These are phyloP conservation scores for Cryptosporidium canis DNA, from an alignment of 169 alveolate species.

Conservation along the genomic window DNA sequence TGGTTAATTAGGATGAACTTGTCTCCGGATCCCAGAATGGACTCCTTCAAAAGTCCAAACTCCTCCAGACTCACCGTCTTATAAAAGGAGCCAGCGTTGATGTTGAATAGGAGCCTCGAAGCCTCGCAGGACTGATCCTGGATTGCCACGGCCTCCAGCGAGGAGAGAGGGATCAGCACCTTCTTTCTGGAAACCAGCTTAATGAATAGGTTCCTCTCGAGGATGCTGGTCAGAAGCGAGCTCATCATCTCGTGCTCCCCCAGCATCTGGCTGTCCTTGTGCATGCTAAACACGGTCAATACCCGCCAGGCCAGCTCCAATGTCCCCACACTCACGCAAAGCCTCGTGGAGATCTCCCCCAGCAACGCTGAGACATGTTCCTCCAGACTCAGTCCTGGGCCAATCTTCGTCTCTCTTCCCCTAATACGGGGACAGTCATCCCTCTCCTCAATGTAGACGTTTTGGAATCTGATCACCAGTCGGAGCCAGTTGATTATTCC, in stretches of 20 bases:
- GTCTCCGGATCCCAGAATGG: background rate
- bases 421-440: background rate
- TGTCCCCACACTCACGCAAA: background rate
- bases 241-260: background rate
- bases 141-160: background rate
- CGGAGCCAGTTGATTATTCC: conserved; percentile 28
- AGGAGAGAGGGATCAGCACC: background rate
- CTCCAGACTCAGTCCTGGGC: background rate
- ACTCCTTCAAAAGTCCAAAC: background rate
- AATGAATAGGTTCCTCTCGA: background rate
- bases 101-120: background rate
- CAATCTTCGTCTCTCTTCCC: no score
- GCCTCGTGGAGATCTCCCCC: background rate
- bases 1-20: background rate
- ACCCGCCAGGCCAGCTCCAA: background rate
- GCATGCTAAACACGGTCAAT: background rate
- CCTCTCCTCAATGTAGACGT: background rate
- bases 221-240: background rate
- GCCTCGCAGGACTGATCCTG: background rate
- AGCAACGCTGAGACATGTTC: background rate
- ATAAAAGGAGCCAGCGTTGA: conserved; percentile 1
- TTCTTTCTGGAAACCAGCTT: conserved; percentile 1
- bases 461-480: background rate
- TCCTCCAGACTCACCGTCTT: background rate
- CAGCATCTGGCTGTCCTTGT: background rate